A percentile compares a stretch with the other conserved stretches of the same genome.
phyloP scores from a whole-genome alignment of 2,329 filamentous ascomycete genomes.

The Trichoderma guizhouense region DNA sequence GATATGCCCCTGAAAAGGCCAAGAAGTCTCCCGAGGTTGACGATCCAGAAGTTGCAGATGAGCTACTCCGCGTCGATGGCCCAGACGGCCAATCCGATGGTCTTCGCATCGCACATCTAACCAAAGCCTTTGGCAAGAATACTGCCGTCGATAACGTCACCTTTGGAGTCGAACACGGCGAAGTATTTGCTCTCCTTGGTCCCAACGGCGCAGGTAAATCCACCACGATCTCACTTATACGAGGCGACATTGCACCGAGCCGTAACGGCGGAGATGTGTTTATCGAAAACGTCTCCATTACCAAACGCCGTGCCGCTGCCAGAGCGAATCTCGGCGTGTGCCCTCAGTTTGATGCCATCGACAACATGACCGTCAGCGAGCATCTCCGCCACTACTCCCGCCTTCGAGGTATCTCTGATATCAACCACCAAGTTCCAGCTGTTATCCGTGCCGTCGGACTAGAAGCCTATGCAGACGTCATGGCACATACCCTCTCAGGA shows the following conservation, averaged over 20 bases:
- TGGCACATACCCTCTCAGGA: constrained; percentile 66
- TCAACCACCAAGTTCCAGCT: constrained; percentile 59
- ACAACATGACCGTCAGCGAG: constrained; percentile 70
- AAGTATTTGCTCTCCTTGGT: constrained; percentile 72
- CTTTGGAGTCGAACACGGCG: constrained; percentile 63
- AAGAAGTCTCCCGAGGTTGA: constrained; percentile 20
- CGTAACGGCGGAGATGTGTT: constrained; percentile 57
- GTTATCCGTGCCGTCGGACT: constrained; percentile 67
- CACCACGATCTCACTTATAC: constrained; percentile 67
- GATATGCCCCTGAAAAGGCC: constrained; percentile 19
- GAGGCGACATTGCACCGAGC: constrained; percentile 67
- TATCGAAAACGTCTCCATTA: constrained; percentile 64
- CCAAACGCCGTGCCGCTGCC: constrained; percentile 59
- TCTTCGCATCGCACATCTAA: constrained; percentile 64
- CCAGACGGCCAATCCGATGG: constrained; percentile 35
- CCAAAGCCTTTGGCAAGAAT: constrained; percentile 63
- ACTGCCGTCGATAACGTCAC: constrained; percentile 68
- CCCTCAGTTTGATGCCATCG: constrained; percentile 70
- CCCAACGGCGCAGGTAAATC: constrained; percentile 77
- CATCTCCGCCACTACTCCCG: constrained; percentile 71
- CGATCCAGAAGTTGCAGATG: constrained; percentile 29
- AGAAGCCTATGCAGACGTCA: constrained; percentile 55
- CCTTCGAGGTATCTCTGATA: constrained; percentile 62
- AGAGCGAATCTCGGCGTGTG: constrained; percentile 66
- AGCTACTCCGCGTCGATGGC: constrained; percentile 27